A percentile compares a stretch with the other conserved stretches of the same genome.
These are phyloP conservation scores for Candolleomyces efflorescens DNA, from an alignment of 768 basidiomycete genomes.

Conservation along the genomic window DNA sequence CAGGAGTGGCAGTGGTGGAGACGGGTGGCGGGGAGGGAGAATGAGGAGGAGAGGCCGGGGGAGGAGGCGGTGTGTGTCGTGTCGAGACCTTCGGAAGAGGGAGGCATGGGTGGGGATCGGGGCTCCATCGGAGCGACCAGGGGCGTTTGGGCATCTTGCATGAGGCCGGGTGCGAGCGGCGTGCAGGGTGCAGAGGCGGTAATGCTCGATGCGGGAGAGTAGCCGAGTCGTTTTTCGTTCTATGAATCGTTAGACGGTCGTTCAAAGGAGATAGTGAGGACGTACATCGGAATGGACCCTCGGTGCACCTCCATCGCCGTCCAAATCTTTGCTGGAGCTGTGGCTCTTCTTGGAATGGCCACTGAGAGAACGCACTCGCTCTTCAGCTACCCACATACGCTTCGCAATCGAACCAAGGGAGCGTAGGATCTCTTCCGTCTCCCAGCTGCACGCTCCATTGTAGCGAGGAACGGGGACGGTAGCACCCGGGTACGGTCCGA, in stretches of 20 bases:
- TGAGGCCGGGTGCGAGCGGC: neutral
- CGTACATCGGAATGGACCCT: neutral
- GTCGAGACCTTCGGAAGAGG: conserved; percentile 41
- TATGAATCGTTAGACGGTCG: neutral
- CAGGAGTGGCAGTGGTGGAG: conserved; percentile 19
- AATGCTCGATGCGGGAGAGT: neutral
- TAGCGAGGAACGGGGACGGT: conserved; percentile 44
- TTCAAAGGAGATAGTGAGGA: neutral
- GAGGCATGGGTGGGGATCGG: conserved; percentile 20
- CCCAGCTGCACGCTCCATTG: conserved; percentile 48
- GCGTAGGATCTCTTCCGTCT: conserved; percentile 52
- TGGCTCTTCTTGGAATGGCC: neutral
- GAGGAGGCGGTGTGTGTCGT: neutral
- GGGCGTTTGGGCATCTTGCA: neutral
- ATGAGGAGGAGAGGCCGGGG: neutral
- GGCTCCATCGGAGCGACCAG: neutral
- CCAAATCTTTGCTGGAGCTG: no score
- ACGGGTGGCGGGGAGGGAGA: conserved; percentile 41
- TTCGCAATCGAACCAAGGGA: conserved; percentile 46
- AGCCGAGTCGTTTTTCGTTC: conserved; percentile 2
- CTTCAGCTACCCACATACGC: conserved; percentile 56
- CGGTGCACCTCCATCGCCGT: no score
- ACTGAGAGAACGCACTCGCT: conserved; percentile 14
- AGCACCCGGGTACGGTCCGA: conserved; percentile 36
- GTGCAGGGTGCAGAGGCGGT: conserved; percentile 7